Base-by-base conservation (phyloP, 352 stramenopile species). In the Thalassiosira hispida region DNA sequence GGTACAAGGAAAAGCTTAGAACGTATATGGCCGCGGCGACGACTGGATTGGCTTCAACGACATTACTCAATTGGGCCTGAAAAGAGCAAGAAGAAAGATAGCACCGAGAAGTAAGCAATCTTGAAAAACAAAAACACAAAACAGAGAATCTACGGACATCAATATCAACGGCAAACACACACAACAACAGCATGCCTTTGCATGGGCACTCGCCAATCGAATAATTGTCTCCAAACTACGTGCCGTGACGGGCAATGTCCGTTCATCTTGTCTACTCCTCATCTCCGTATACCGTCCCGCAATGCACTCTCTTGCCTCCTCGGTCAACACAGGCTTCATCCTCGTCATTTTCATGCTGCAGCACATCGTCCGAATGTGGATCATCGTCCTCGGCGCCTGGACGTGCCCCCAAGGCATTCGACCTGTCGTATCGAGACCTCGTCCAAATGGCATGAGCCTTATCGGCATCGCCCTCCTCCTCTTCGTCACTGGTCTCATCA, bases 151-250 rank as follows among this genome's bases (percentile, higher is more conserved):
- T 31, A 38, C 33, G 51, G 16, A 20, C 9, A 52, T 52, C 6
- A 52, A 20, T 49, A 22, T 20, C 40, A 49, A 49, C n/a, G n/a
- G 11, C 9, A n/a, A 81, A 20, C 83, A 35, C 44, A 40, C 31
- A 69, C 46, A 77, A 46, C 68, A 47, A 59, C 38, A 98, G 81
- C 96, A 94, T 20, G 95, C 88, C 86, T 99, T 99, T 2, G 98
- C 97, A 76, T 99, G 97, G 14, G 98, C 98, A 31, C 95, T 98
- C 2, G 96, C 94, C 14, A 99, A 81, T 88, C 98, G 97, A 91
- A 99, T 99, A n/a, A 99, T 91, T 27, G 97, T 99, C 84, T 99
- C 98, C 51, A 99, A 85, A 80, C 94, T 98, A 95, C 98, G 97
- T 9, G 97, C 97, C 12, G 98, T 99, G 27, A 99, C 96, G 8